Conservation (phyloP, 768 basidiomycete species). For the Sporobolomyces phaffii region DNA sequence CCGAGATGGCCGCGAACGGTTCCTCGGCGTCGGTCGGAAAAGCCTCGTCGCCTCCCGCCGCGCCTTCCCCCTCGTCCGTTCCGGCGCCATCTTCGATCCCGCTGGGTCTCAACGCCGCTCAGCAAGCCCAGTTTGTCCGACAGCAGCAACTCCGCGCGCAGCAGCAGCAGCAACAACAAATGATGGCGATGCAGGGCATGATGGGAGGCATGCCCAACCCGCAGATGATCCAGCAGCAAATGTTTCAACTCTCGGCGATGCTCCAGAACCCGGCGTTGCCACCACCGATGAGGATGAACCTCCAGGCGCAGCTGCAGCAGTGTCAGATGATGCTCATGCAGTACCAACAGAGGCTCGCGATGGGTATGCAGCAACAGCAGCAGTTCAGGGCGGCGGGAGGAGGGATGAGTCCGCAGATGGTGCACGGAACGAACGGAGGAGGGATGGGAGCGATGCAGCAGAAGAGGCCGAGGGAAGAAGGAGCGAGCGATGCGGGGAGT, state of each 20-base stretch:
- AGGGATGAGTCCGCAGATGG: neutral
- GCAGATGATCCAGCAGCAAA: conserved; percentile 76
- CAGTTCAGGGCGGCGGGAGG: neutral
- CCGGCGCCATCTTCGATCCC: conserved; percentile 1
- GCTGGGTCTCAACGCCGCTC: conserved; percentile 16
- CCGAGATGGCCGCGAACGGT: neutral
- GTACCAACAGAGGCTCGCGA: conserved; percentile 48
- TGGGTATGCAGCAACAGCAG: conserved; percentile 38
- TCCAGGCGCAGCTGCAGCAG: conserved; percentile 61
- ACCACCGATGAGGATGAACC: conserved; percentile 40
- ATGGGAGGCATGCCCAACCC: conserved; percentile 48
- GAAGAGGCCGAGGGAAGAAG: conserved; percentile 24
- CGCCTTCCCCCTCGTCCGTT: neutral
- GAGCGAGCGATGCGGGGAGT: neutral
- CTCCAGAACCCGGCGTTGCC: conserved; percentile 70
- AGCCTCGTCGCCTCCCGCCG: neutral
- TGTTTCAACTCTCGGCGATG: conserved; percentile 69
- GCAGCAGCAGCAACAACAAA: conserved; percentile 51
- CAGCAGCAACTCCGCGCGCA: conserved; percentile 53
- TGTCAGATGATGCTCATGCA: conserved; percentile 54
- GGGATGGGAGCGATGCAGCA: conserved; percentile 7
- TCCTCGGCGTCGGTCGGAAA: neutral
- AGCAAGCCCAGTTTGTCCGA: conserved; percentile 26
- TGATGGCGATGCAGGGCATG: conserved; percentile 47
- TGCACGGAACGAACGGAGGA: neutral